phyloP scores from a whole-genome alignment of 768 basidiomycete species.

The Suillus ampliporus region DNA sequence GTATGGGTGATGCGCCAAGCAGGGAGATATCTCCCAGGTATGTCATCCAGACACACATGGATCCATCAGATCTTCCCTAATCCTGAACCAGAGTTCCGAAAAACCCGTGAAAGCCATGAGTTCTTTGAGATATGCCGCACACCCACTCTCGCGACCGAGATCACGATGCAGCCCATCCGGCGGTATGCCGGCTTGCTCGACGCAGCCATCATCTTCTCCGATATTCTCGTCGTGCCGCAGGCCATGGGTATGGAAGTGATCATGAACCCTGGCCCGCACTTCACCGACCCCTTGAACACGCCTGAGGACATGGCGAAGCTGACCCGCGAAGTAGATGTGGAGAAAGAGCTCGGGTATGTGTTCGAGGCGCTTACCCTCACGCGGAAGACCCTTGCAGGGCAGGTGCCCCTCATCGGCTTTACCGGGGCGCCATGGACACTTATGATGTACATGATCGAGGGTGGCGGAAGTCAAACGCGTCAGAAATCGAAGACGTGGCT shows the following conservation, averaged over 20 bases:
- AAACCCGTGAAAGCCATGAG: constrained; percentile 82
- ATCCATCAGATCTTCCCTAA: constrained; percentile 1
- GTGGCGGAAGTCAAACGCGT: constrained; percentile 89
- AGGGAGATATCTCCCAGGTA: constrained; percentile 93
- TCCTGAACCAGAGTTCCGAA: constrained; percentile 77
- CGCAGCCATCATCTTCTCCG: constrained; percentile 97
- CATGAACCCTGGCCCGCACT: constrained; percentile 92
- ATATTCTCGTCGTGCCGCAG: constrained; percentile 97
- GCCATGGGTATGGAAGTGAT: constrained; percentile 95
- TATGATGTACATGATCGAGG: constrained; percentile 98
- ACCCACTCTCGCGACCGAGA: constrained; percentile 84
- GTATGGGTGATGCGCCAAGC: constrained; percentile 99
- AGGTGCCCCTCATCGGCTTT: constrained; percentile 97
- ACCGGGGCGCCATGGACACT: constrained; percentile 98
- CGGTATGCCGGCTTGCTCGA: constrained; percentile 88
- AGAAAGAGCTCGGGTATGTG: constrained; percentile 87
- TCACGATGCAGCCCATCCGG: constrained; percentile 94
- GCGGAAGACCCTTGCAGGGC: constrained; percentile 77
- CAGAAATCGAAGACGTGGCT: constrained; percentile 95
- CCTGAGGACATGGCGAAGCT: constrained; percentile 77
- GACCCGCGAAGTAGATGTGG: constrained; percentile 68
- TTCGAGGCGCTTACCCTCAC: constrained; percentile 91
- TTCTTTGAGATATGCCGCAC: constrained; percentile 97
- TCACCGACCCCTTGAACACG: constrained; percentile 83
- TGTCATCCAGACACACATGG: constrained; percentile 26